phyloP scores from a whole-genome alignment of 345 rosid species.

The Euclidium syriacum region DNA sequence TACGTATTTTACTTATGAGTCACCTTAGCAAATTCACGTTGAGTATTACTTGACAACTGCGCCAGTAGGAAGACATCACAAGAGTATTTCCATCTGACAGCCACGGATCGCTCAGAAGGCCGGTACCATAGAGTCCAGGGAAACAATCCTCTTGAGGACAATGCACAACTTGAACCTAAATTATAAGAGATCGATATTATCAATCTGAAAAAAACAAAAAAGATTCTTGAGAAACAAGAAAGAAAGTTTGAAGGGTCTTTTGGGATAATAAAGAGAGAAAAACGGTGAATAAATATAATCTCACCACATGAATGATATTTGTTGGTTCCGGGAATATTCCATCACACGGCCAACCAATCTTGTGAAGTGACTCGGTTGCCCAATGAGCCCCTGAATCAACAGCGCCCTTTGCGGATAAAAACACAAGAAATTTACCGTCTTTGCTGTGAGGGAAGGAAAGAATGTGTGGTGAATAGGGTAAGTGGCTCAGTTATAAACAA shows the following conservation, averaged over 20 bases:
- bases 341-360: slow-evolving; percentile 57
- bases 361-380: slow-evolving; percentile 62
- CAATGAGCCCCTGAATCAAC: slow-evolving; percentile 66
- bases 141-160: slow-evolving; percentile 55
- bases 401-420: slow-evolving; percentile 52
- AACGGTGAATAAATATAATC: slow-evolving; percentile 8
- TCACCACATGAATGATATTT: slow-evolving; percentile 58
- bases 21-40: slow-evolving; percentile 60
- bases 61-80: slow-evolving; percentile 57
- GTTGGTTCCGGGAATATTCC: slow-evolving; percentile 28
- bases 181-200: too few species aligned
- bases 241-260: background rate
- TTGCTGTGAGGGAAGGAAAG: slow-evolving; percentile 41
- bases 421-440: slow-evolving; percentile 61
- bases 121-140: slow-evolving; percentile 58
- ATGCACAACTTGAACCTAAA: slow-evolving; percentile 58
- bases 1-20: too few species aligned
- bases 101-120: slow-evolving; percentile 51
- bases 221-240: background rate
- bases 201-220: too few species aligned
- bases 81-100: slow-evolving; percentile 73
- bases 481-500: background rate
- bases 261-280: background rate
- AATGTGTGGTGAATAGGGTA: background rate
- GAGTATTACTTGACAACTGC: slow-evolving; percentile 53